Evolutionary conservation across 192 early-diverging fungal species (phyloP), one percentile per base, ranked within the genome.

Genomic region (Pilaira anomala): DNA sequence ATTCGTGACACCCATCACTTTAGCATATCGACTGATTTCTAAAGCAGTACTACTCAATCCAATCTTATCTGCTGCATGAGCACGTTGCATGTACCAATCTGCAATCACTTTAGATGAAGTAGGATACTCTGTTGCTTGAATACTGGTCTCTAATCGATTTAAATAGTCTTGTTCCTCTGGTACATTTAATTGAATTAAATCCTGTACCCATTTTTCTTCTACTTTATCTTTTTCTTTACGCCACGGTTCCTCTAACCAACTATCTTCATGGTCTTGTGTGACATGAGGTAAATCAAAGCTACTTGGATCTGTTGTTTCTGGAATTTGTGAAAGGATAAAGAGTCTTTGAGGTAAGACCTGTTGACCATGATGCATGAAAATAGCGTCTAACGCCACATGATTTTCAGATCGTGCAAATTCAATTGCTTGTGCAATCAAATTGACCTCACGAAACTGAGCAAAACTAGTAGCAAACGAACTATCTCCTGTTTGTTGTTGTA

Each of bases 341-440:
- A 89, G 65, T 16, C 90, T 73, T 67, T 81, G 85, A 18, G 86
- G 86, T 48, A 83, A 59, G 0, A 83, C 64, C 36, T 89, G 83
- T 3, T 67, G 30, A 1, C 83, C 79, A 54, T 90, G 87, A 0
- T 84, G 77, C 42, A 75, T 83, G 39, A 89, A 83, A 16, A 92
- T 59, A 5, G 81, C 71, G 52, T 81, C 77, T 26, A 90, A 57
- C 1, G 82, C 90, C 44, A 74, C 56, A 42, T 85, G 65, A 30
- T 85, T 77, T 52, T 82, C 85, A 30, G 68, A 62, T 2, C 78
- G 64, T 0, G 90, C 90, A 69, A 75, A 85, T 16, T 76, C 64
- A 54, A 79, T 78, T 0, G 84, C 88, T 48, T 82, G 72, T 3
- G 65, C 66, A 1, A 82, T 76, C 12, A 92, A 78, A 74, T 87